Conservation (phyloP, 768 basidiomycete species). For the Infundibulicybe gibba region DNA sequence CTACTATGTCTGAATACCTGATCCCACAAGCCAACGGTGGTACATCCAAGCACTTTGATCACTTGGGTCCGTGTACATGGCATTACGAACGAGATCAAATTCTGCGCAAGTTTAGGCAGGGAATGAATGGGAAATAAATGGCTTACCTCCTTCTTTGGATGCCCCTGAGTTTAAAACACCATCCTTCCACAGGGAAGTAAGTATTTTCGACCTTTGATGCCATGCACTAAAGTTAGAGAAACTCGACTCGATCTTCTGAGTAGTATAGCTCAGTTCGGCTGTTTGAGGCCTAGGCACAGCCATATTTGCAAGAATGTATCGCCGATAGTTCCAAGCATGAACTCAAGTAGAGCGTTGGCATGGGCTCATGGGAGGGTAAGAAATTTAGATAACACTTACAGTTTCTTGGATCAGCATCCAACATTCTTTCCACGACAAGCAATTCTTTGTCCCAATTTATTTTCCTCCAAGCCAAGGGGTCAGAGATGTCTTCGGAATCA, state of each 20-base stretch:
- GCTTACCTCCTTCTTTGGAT: neutral
- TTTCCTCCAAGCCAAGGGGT: conserved; percentile 60
- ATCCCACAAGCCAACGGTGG: conserved; percentile 93
- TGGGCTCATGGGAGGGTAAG: neutral
- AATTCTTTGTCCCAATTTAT: conserved; percentile 84
- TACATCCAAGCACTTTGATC: conserved; percentile 99
- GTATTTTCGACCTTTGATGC: conserved; percentile 92
- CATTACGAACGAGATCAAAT: conserved; percentile 88
- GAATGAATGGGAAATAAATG: neutral
- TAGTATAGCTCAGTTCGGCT: conserved; percentile 84
- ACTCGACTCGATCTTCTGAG: conserved; percentile 86
- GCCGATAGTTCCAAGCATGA: conserved; percentile 91
- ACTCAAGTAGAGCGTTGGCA: conserved; percentile 35
- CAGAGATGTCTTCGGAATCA: conserved; percentile 36
- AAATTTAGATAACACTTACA: conserved; percentile 49
- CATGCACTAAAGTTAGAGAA: conserved; percentile 99
- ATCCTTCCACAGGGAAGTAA: conserved; percentile 60
- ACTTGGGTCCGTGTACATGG: conserved; percentile 93
- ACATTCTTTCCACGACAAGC: conserved; percentile 86
- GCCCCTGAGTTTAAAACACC: conserved; percentile 40
- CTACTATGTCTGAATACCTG: conserved; percentile 52
- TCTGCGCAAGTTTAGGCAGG: conserved; percentile 44
- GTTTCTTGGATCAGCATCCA: conserved; percentile 88
- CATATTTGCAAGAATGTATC: conserved; percentile 77
- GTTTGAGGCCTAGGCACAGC: conserved; percentile 50